These are phyloP conservation scores for Bipolaris zeicola DNA, from an alignment of 2,329 filamentous ascomycete species.

Conservation along the genomic window DNA sequence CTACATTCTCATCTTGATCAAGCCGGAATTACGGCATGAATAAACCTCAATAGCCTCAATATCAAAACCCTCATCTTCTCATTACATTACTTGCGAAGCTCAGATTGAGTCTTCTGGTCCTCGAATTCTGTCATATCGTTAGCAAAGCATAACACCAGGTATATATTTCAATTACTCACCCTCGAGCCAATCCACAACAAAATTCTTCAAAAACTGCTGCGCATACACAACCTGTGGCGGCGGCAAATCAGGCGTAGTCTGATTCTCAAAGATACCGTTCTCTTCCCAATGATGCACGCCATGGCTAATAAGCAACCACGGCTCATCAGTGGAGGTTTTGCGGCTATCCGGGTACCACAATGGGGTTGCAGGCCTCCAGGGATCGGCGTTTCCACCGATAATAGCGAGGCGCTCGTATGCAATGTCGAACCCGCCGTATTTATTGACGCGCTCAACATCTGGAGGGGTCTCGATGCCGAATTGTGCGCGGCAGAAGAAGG, in stretches of 20 bases:
- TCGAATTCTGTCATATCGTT: constrained; percentile 4
- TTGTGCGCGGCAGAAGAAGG: constrained; percentile 65
- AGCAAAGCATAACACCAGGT: neutral
- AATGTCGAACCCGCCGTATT: constrained; percentile 75
- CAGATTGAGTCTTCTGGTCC: neutral
- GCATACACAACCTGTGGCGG: constrained; percentile 63
- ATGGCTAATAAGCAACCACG: constrained; percentile 73
- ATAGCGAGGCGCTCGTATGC: constrained; percentile 76
- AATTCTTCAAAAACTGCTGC: constrained; percentile 63
- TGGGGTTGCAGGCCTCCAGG: constrained; percentile 76
- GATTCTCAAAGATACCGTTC: constrained; percentile 68
- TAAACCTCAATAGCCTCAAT: neutral
- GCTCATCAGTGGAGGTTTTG: constrained; percentile 66
- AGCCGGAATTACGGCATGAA: too few relatives aligned
- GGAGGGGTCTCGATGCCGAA: constrained; percentile 73
- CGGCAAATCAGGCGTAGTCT: constrained; percentile 64
- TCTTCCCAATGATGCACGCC: constrained; percentile 85
- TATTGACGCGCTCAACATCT: constrained; percentile 71
- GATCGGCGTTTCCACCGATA: constrained; percentile 78
- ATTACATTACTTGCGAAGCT: neutral
- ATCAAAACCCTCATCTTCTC: neutral
- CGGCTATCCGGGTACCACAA: constrained; percentile 68
- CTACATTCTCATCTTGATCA: too few relatives aligned
- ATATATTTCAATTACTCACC: constrained; percentile 33
- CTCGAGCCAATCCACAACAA: constrained; percentile 70